phyloP scores from a whole-genome alignment of 2,329 filamentous ascomycete genomes.

The Stagonosporopsis vannaccii region DNA sequence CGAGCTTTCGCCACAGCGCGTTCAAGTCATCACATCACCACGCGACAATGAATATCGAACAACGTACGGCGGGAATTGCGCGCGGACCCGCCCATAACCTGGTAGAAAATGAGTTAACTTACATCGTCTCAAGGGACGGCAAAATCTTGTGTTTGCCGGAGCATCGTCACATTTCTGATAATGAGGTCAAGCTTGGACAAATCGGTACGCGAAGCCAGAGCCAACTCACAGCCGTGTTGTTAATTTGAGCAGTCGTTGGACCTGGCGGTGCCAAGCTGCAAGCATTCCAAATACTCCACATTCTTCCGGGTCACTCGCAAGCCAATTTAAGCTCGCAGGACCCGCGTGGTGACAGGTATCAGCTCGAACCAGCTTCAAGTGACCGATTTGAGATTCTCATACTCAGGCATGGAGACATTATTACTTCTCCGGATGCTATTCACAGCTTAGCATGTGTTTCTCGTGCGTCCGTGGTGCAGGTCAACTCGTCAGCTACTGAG shows the following conservation, averaged over 20 bases:
- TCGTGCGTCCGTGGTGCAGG: constrained; percentile 36
- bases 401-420: constrained; percentile 37
- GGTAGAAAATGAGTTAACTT: not conserved
- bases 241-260: constrained; percentile 25
- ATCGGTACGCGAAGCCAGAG: constrained; percentile 23
- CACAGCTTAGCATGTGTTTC: constrained; percentile 26
- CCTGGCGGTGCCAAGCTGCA: constrained; percentile 36
- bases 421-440: constrained; percentile 23
- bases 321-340: not conserved
- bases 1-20: constrained; percentile 26
- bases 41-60: constrained; percentile 19
- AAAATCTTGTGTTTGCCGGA: constrained; percentile 5
- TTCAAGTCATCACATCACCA: not conserved
- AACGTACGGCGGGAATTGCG: not conserved
- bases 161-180: not conserved
- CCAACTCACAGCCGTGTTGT: not conserved
- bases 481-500: constrained; percentile 40
- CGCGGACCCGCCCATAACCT: not conserved
- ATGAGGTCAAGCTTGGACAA: constrained; percentile 24
- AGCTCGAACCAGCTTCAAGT: constrained; percentile 26
- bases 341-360: constrained; percentile 24
- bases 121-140: not conserved
- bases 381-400: constrained; percentile 35
- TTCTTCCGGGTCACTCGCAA: constrained; percentile 21
- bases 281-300: constrained; percentile 29